Conservation (phyloP, 2,329 filamentous ascomycete species). For the Pseudocercospora musae region DNA sequence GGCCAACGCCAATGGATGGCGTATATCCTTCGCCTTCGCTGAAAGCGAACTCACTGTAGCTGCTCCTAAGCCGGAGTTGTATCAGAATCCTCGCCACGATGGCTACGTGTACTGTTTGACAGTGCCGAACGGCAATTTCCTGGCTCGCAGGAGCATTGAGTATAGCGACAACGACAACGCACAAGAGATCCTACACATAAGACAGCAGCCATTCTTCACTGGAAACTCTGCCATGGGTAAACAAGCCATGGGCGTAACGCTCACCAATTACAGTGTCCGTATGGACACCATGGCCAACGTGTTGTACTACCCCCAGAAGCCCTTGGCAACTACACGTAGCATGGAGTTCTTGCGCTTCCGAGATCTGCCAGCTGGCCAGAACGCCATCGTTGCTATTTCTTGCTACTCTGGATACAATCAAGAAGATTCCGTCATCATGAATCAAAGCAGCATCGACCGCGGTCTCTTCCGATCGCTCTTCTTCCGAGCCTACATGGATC, state of each 20-base stretch:
- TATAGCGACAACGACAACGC: too few relatives aligned
- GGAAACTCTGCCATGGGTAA: slow-evolving; percentile 98
- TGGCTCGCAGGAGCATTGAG: too few relatives aligned
- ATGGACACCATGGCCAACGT: slow-evolving; percentile 99
- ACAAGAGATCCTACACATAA: too few relatives aligned
- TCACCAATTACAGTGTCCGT: slow-evolving; percentile 92
- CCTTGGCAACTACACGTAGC: slow-evolving; percentile 87
- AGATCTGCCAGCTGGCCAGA: slow-evolving; percentile 93
- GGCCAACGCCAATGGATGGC: too few relatives aligned
- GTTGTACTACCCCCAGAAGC: slow-evolving; percentile 97
- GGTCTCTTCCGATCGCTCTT: slow-evolving; percentile 96
- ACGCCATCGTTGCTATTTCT: slow-evolving; percentile 95
- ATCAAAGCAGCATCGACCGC: slow-evolving; percentile 97
- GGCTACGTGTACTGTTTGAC: too few relatives aligned
- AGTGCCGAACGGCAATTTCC: too few relatives aligned
- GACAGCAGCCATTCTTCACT: too few relatives aligned
- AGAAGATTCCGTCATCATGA: slow-evolving; percentile 99
- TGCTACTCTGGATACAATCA: slow-evolving; percentile 99
- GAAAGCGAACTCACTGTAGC: too few relatives aligned
- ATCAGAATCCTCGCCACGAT: too few relatives aligned
- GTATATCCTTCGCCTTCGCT: too few relatives aligned
- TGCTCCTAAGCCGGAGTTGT: too few relatives aligned
- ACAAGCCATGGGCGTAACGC: slow-evolving; percentile 98
- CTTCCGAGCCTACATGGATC: slow-evolving; percentile 95
- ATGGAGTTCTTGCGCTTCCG: slow-evolving; percentile 99